phyloP scores from a whole-genome alignment of 306 rosid genomes.

The Fragaria nilgerrensis region DNA sequence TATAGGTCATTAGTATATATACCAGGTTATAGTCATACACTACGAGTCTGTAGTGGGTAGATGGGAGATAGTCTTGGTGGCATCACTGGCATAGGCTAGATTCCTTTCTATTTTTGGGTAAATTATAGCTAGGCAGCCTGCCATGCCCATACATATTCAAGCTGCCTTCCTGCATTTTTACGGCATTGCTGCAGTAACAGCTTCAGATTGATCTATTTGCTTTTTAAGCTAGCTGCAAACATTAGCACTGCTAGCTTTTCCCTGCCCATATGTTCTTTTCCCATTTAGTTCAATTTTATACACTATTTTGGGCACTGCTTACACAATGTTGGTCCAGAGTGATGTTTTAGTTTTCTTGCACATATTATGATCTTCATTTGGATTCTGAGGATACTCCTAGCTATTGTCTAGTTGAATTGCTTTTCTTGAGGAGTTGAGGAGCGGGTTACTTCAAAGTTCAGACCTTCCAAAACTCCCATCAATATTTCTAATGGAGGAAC shows the following conservation, averaged over 20 bases:
- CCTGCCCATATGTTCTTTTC: constrained; percentile 4
- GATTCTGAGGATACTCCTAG: constrained; percentile 3
- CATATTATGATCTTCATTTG: not conserved
- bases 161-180: constrained; percentile 29
- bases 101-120: constrained; percentile 39
- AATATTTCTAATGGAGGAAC: too few relatives aligned
- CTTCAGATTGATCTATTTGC: constrained; percentile 17
- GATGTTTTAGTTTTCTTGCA: not conserved
- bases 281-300: not conserved
- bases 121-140: constrained; percentile 34
- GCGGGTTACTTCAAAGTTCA: too few relatives aligned
- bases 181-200: constrained; percentile 17
- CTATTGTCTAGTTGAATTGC: not conserved
- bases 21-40: not conserved
- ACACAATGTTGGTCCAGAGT: constrained; percentile 9
- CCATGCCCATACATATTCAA: constrained; percentile 45
- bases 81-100: constrained; percentile 19
- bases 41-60: constrained; percentile 31
- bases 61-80: constrained; percentile 29
- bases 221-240: constrained; percentile 18
- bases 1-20: not conserved
- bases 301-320: constrained; percentile 5
- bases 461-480: too few relatives aligned
- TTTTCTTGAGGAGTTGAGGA: not conserved
- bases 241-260: not conserved